Evolutionary conservation across 306 rosid species (phyloP), one percentile per base, ranked within the genome.

Genomic region (Rubus parviflorus): DNA sequence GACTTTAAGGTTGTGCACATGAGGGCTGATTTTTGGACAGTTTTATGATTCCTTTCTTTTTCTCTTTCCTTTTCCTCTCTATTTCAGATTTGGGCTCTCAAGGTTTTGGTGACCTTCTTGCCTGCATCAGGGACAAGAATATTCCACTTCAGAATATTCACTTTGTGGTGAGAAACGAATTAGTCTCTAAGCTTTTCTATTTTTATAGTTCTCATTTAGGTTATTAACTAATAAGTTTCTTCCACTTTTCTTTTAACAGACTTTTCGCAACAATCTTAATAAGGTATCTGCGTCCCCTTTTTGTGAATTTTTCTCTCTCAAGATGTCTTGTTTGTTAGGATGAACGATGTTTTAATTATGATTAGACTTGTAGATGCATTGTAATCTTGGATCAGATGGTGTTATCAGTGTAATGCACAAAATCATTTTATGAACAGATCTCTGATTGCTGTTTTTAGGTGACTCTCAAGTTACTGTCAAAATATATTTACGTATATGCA

Each of bases 71-170:
- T 37, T 51, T 77, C 72, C 74, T 45, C 25, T 80, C 67, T 53
- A 58, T 79, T 68, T 65, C 90, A 95, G 99, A 92, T 73, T 75
- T 95, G 62, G 99, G 97, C 57, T 95, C 97, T 73, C 89, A 86
- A 78, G 97, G 97, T 68, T 95, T 89, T 82, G 97, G 97, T 6
- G 92, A 95, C 76, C 96, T 95, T 80, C 97, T 95, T 85, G 83
- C 86, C 75, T 95, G 97, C 90, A 88, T 92, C 70, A 87, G 98
- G 84, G 91, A 81, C 89, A 95, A 90, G 83, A 88, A 79, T 58
- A 81, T 90, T 76, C 93, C 91, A 3, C 97, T 95, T 81, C 96
- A 94, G 65, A 92, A 90, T 81, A 92, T 95, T 81, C 99, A 95
- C 86, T 95, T 95, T 86, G 99, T 92, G 97, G 97, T 95, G 86